Evolutionary conservation across 495 filamentous ascomycete species (phyloP).

Genomic region (Xylaria flabelliformis): DNA sequence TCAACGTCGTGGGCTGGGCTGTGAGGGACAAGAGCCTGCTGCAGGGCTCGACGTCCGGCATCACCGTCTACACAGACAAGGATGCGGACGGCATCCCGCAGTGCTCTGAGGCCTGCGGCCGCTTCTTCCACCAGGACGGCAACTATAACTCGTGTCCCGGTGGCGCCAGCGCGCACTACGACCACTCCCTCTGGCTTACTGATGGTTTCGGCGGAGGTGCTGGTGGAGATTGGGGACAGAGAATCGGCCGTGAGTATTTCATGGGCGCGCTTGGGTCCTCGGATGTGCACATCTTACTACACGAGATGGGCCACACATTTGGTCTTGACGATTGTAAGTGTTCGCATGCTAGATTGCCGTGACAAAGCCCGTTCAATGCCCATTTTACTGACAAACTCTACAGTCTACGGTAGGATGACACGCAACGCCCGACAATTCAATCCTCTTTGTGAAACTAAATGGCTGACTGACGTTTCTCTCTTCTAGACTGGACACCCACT

Average conservation of each 20-base stretch:
- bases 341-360: not conserved
- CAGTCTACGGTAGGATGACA: not conserved
- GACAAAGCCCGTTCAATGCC: not conserved
- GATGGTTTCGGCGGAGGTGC: slow-evolving; percentile 3
- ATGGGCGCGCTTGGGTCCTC: slow-evolving; percentile 3
- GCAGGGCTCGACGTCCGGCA: slow-evolving; percentile 2
- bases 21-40: slow-evolving; percentile 5
- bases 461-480: not conserved
- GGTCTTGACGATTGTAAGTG: not conserved
- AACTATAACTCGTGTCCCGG: slow-evolving; percentile 28
- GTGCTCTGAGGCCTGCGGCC: slow-evolving; percentile 27
- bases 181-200: slow-evolving; percentile 1
- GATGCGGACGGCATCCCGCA: slow-evolving; percentile 24
- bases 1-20: slow-evolving; percentile 26
- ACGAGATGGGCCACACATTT: slow-evolving; percentile 9
- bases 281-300: not conserved
- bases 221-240: slow-evolving; percentile 5
- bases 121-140: slow-evolving; percentile 31
- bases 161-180: slow-evolving; percentile 13
- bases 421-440: not conserved
- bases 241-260: not conserved
- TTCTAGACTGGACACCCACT: slow-evolving; percentile 24
- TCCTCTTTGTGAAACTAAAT: not conserved
- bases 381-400: not conserved
- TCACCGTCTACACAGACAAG: slow-evolving; percentile 22